Evolutionary conservation across 352 stramenopile genomes (phyloP), one percentile per base, ranked within the genome.

Genomic region (Pythium utonaiense): DNA sequence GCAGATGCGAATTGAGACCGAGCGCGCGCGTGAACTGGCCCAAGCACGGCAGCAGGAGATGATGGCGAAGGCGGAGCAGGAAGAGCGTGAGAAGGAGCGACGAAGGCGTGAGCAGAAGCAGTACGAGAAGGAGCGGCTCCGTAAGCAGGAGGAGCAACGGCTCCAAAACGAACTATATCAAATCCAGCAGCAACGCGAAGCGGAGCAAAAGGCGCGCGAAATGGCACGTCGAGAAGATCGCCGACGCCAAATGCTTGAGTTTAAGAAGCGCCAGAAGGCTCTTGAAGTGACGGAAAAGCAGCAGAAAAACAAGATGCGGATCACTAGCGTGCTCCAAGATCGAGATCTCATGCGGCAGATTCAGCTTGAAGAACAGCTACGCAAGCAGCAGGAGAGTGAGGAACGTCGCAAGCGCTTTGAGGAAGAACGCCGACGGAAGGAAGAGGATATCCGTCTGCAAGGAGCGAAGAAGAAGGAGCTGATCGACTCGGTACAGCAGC

Each of bases 361-460:
- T 24, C 84, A 88, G 40, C 55, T 82, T 6, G 54, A 83, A 19
- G 79, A 80, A 34, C 74, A 75, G 3, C 66, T 73, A n/a, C 76
- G 72, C 7, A 89, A 89, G 48, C 82, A 91, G 19, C 64, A 79
- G 17, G 69, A 86, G 25, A 87, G 73, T 52, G 79, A 80, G 34
- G 78, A 88, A 21, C 73, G 80, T 1, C 70, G 21, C 40, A 63
- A 34, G 70, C 69, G 62, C 19, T 66, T 71, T 31, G 66, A 76
- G 28, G 61, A 73, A 17, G 71, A 75, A 19, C 57, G 71, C 3
- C 62, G 51, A 27, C 40, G 57, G 27, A 60, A 49, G 51, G 81
- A 93, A 36, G 68, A 79, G 9, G 78, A 88, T 25, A 60, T 83
- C 1, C 70, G 79, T 17, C 41, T 71, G 4, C 69, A 85, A 40